These are phyloP conservation scores for Beauveria asiatica DNA, from an alignment of 2,329 filamentous ascomycete species.

Conservation along the genomic window DNA sequence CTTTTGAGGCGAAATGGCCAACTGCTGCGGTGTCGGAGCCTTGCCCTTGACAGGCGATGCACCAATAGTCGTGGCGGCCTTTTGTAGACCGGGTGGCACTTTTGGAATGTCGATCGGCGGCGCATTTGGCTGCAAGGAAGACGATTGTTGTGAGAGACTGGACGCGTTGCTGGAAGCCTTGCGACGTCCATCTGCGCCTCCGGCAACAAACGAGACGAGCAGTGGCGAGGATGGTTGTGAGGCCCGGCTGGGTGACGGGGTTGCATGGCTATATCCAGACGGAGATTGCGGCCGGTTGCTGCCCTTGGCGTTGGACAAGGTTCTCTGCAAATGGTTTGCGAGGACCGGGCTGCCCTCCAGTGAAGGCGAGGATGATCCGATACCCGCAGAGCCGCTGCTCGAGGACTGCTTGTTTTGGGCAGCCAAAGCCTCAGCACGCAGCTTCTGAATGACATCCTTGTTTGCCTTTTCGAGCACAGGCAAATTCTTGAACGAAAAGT, in stretches of 20 bases:
- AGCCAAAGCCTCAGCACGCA: conserved; percentile 82
- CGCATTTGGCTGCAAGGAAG: conserved; percentile 59
- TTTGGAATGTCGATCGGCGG: conserved; percentile 67
- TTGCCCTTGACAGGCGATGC: conserved; percentile 51
- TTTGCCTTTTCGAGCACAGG: conserved; percentile 96
- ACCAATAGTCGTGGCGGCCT: conserved; percentile 46
- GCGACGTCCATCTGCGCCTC: conserved; percentile 60
- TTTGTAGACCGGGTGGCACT: conserved; percentile 49
- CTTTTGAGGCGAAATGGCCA: conserved; percentile 57
- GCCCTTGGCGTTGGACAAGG: conserved; percentile 71
- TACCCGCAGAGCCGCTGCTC: conserved; percentile 30
- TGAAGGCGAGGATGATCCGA: conserved; percentile 55
- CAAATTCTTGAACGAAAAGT: conserved; percentile 93
- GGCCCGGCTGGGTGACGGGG: conserved; percentile 76
- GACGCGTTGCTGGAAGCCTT: conserved; percentile 91
- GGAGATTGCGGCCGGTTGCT: conserved; percentile 74
- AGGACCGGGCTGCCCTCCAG: conserved; percentile 81
- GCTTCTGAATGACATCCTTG: conserved; percentile 95
- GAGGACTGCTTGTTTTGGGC: conserved; percentile 46
- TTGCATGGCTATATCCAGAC: conserved; percentile 67
- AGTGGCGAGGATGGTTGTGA: conserved; percentile 65
- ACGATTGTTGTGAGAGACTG: conserved; percentile 69
- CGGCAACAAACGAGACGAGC: conserved; percentile 92
- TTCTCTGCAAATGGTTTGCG: conserved; percentile 71
- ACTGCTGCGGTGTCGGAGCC: conserved; percentile 40